Evolutionary conservation across 495 filamentous ascomycete species (phyloP), one percentile per base, ranked within the genome.

Genomic region (Trichocladium uniseriatum): DNA sequence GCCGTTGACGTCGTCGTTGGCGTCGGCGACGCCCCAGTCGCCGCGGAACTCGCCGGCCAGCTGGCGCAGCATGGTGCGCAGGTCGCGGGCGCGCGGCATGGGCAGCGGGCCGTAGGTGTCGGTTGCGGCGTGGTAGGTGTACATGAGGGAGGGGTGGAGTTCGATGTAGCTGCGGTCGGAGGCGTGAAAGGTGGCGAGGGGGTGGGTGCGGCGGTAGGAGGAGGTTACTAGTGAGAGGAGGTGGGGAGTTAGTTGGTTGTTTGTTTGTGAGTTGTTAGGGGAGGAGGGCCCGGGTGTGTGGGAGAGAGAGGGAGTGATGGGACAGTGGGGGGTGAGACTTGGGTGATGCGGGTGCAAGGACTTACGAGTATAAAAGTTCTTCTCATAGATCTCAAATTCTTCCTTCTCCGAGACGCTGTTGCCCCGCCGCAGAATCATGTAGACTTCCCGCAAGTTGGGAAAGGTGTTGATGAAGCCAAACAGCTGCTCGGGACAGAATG

Each of bases 381-480:
- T 43, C 40, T 15, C 7, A 9, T 53, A 45, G 2, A 3, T 2
- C 3, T 20, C 15, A 3, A 32, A 1, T 0, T 19, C 5, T 14
- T 8, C 16, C n/a, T 27, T 34, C 2, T 43, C 16, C 6, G 6
- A 3, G 9, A 32, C 31, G 2, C 24, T 38, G 31, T 1, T 21
- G 6, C 18, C 20, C 15, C 8, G 1, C 5, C 50, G 40, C 3
- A 53, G 18, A 10, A 63, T 38, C 44, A 65, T 37, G 37, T 56
- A 65, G 21, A 67, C 45, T 11, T 32, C 29, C 35, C 61, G 45
- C 0, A 65, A 36, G 24, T 55, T 34, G 0, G 45, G 42, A 18
- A 67, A 63, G 38, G 32, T 52, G 5, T 38, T 20, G 0, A 67
- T 2, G 6, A 65, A 58, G 0, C 51, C 44, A 5, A 16, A 31